Conservation (phyloP, 148 eudicot genomes). For the Chenopodium suecicum region DNA sequence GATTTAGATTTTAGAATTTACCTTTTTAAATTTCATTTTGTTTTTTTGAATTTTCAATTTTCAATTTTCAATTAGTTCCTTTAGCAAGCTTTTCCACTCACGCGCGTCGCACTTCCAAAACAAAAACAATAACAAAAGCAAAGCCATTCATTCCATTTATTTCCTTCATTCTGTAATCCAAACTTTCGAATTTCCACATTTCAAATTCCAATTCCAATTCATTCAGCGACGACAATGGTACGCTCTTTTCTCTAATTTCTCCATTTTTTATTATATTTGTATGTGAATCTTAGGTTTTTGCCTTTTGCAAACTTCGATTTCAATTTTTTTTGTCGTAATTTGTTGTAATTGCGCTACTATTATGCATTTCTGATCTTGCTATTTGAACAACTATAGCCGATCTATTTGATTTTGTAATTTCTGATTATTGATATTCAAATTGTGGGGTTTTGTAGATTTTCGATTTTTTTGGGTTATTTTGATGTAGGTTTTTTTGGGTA, state of each 20-base stretch:
- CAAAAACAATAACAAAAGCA: background rate
- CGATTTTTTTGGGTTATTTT: background rate
- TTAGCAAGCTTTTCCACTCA: background rate
- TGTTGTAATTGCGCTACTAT: background rate
- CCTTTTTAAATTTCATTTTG: too few species aligned
- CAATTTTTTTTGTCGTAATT: background rate
- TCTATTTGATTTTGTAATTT: background rate
- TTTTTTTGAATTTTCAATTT: too few species aligned
- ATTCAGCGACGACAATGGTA: slow-evolving; percentile 15
- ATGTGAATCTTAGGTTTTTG: too few species aligned
- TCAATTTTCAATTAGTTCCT: too few species aligned
- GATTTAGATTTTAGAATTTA: too few species aligned
- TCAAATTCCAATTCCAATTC: background rate
- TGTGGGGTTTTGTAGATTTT: background rate
- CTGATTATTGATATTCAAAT: background rate
- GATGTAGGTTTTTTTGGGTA: background rate
- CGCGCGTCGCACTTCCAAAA: background rate
- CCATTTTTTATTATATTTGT: too few species aligned
- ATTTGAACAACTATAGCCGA: background rate
- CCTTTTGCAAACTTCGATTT: background rate
- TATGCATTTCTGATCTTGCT: background rate
- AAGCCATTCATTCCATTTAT: background rate
- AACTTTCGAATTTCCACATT: background rate
- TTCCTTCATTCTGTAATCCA: background rate
- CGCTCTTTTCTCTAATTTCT: background rate